Base-by-base conservation (phyloP, 208 protist genomes). In the Leishmania tarentolae region DNA sequence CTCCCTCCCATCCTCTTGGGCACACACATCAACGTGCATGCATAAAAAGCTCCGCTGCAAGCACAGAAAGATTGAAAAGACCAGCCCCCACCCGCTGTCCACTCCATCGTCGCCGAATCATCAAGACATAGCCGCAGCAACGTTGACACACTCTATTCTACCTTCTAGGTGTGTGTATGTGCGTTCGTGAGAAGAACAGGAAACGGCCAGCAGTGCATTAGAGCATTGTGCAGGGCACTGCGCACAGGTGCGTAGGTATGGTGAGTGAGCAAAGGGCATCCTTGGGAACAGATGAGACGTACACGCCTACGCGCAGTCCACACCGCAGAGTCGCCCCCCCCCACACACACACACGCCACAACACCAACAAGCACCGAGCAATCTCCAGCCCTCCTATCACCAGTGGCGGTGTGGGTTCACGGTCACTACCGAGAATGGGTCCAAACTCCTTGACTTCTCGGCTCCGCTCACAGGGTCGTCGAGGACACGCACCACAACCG, bases 401-500 rank as follows among this genome's bases (percentile, higher is more conserved):
- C 0, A 15, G 9, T 72, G 44, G 13, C 50, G 42, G 17, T 79
- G 76, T 1, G 57, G 74, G 28, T 72, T 66, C 17, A 76, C 65
- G 57, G 50, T 53, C 4, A 71, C 68, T 3, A 37, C 61, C 40
- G 70, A 75, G 44, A 70, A n/a, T 3, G 40, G 56, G 56, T 15
- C 53, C 53, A 15, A 15, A 28, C 66, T 72, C 5, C 28, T 46
- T 17, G 65, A 24, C 21, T 35, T 75, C 2, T 21, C 59, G 3
- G 11, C 1, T 17, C 31, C 28, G 21, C 5, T 57, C 31, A 71
- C 47, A 2, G 46, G 76, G 15, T 13, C 71, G 44, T 81, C 81
- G 42, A 84, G 68, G 9, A 84, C 75, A 19, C 81, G 81, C 56
- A 84, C 75, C 70, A 70, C 59, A 47, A 80, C 69, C 44, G 71